A percentile compares a stretch with the other conserved stretches of the same genome.
Evolutionary conservation across 805 yeast genomes (phyloP).

Genomic region (Starmera dryadoides): DNA sequence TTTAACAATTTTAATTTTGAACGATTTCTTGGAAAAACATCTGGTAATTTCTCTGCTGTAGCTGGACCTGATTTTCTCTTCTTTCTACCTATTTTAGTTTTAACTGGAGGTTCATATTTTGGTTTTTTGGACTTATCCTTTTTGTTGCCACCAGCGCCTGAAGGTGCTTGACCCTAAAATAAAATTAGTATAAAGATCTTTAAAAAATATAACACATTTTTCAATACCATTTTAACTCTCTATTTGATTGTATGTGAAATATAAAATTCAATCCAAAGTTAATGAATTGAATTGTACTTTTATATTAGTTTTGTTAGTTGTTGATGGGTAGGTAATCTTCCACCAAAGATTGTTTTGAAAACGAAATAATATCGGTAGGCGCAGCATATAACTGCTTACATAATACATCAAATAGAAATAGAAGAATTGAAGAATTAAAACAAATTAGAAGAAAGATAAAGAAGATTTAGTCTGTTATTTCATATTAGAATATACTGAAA

Average conservation of each 20-base stretch:
- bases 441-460: no score
- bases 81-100: slow-evolving; percentile 87
- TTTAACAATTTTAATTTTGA: slow-evolving; percentile 86
- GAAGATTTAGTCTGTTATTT: no score
- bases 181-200: neutral
- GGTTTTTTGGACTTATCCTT: slow-evolving; percentile 80
- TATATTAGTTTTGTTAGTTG: no score
- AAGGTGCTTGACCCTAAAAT: slow-evolving; percentile 45
- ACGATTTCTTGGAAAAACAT: slow-evolving; percentile 86
- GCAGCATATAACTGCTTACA: no score
- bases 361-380: no score
- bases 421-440: no score
- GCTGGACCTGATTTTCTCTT: slow-evolving; percentile 87
- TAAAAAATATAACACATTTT: neutral
- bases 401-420: no score
- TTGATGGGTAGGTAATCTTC: no score
- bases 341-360: no score
- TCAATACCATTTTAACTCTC: neutral
- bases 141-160: slow-evolving; percentile 40
- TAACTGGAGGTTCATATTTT: slow-evolving; percentile 97
- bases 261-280: neutral
- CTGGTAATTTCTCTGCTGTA: slow-evolving; percentile 77
- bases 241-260: neutral
- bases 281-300: no score
- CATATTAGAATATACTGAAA: no score